Conservation (phyloP, 148 eudicot genomes). For the Agrostemma githago region DNA sequence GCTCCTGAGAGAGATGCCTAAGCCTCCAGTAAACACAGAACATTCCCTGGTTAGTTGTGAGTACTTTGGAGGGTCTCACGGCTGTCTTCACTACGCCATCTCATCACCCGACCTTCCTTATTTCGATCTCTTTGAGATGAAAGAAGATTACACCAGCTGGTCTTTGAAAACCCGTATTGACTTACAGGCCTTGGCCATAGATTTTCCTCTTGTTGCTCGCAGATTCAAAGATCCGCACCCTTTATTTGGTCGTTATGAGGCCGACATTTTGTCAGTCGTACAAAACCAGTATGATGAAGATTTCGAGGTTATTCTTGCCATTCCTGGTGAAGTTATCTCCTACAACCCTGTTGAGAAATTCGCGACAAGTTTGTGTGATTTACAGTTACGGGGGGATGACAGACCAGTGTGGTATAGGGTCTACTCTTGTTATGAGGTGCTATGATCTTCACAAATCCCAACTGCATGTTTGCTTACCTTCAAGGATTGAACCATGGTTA, state of each 20-base stretch:
- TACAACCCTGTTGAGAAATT: constrained; percentile 17
- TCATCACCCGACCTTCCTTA: constrained; percentile 12
- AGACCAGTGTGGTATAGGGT: constrained; percentile 26
- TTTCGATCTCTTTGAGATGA: constrained; percentile 25
- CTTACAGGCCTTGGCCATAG: constrained; percentile 11
- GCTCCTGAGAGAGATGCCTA: constrained; percentile 24
- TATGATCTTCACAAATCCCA: neutral
- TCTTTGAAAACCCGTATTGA: constrained; percentile 11
- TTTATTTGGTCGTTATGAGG: constrained; percentile 22
- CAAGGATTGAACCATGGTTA: neutral
- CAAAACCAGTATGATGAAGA: constrained; percentile 12
- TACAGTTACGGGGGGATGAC: constrained; percentile 8
- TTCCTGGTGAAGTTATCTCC: constrained; percentile 26
- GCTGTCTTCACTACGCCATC: constrained; percentile 18
- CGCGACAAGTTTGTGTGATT: constrained; percentile 17
- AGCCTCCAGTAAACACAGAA: constrained; percentile 20
- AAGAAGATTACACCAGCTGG: constrained; percentile 26
- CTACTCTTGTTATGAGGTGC: constrained; percentile 19
- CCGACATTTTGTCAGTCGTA: constrained; percentile 20
- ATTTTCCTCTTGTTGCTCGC: constrained; percentile 24
- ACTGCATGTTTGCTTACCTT: neutral
- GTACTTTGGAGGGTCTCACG: constrained; percentile 28
- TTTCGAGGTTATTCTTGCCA: constrained; percentile 20
- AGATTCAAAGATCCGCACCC: constrained; percentile 17
- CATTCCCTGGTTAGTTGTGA: constrained; percentile 26